Conservation (phyloP, 169 alveolate species). For the Babesia bovis region DNA sequence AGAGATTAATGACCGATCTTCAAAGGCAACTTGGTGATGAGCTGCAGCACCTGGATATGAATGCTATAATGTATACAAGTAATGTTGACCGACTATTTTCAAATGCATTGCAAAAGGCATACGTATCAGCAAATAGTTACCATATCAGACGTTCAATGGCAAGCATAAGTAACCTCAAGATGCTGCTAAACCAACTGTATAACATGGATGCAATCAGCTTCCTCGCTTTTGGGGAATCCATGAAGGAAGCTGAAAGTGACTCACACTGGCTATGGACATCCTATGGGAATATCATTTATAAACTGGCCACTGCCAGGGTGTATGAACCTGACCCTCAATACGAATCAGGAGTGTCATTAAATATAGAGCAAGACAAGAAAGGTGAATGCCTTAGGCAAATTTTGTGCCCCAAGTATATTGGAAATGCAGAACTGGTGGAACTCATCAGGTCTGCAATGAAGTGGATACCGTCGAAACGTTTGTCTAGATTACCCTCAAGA, state of each 20-base stretch:
- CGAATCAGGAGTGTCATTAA: slow-evolving; percentile 9
- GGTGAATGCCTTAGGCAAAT: slow-evolving; percentile 23
- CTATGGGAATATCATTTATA: slow-evolving; percentile 35
- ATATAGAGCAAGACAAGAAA: slow-evolving; percentile 35
- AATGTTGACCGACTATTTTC: slow-evolving; percentile 18
- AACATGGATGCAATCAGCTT: slow-evolving; percentile 58
- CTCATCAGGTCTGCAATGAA: slow-evolving; percentile 18
- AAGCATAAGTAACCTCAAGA: slow-evolving; percentile 32
- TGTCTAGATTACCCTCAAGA: slow-evolving; percentile 3
- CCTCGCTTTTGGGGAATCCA: slow-evolving; percentile 28
- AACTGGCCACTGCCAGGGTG: slow-evolving; percentile 37
- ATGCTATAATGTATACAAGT: slow-evolving; percentile 43
- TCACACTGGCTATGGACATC: slow-evolving; percentile 64
- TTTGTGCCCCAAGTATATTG: slow-evolving; percentile 10
- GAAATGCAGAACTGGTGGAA: slow-evolving; percentile 28
- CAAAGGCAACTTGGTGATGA: slow-evolving; percentile 31
- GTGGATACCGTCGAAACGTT: slow-evolving; percentile 7
- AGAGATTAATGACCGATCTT: slow-evolving; percentile 43
- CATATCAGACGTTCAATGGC: slow-evolving; percentile 18
- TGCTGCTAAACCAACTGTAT: slow-evolving; percentile 44
- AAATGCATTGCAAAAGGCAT: slow-evolving; percentile 34
- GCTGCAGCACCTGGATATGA: slow-evolving; percentile 50
- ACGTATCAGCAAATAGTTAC: background rate
- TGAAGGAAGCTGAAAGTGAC: slow-evolving; percentile 38
- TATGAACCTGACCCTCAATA: slow-evolving; percentile 1